A percentile compares a stretch with the other conserved stretches of the same genome.
Evolutionary conservation across 2,329 filamentous ascomycete species (phyloP).

Genomic region (Penicillium sp.): DNA sequence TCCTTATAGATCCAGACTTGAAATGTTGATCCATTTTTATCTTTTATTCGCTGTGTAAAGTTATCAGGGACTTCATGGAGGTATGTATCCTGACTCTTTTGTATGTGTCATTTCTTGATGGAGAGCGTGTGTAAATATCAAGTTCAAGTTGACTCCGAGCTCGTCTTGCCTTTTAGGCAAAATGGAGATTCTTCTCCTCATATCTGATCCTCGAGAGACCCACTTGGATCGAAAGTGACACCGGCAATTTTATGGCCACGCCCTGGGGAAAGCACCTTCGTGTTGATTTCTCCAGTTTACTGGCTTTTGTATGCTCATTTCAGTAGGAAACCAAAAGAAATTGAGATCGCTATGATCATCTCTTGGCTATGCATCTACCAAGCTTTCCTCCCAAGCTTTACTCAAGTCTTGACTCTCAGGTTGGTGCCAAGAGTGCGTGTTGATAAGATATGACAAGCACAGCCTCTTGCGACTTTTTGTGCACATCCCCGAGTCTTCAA

Average conservation of each 20-base stretch:
- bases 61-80: background rate
- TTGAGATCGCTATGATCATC: no score
- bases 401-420: background rate
- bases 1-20: conserved; percentile 5
- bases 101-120: background rate
- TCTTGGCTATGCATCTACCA: background rate
- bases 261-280: background rate
- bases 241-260: conserved; percentile 1
- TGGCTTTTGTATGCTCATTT: background rate
- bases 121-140: background rate
- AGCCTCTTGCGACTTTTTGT: conserved; percentile 10
- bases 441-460: conserved; percentile 24
- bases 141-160: background rate
- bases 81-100: no score
- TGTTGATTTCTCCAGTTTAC: no score
- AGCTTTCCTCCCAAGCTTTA: background rate
- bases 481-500: background rate
- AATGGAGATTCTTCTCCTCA: background rate
- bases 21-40: background rate
- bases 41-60: background rate
- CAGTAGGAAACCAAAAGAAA: background rate
- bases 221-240: conserved; percentile 1
- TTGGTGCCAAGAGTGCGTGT: conserved; percentile 2
- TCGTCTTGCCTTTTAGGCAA: background rate
- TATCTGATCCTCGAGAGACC: conserved; percentile 3